Evolutionary conservation across 2,329 filamentous ascomycete genomes (phyloP), one percentile per base, ranked within the genome.

Genomic region (Pseudogymnoascus sp.): DNA sequence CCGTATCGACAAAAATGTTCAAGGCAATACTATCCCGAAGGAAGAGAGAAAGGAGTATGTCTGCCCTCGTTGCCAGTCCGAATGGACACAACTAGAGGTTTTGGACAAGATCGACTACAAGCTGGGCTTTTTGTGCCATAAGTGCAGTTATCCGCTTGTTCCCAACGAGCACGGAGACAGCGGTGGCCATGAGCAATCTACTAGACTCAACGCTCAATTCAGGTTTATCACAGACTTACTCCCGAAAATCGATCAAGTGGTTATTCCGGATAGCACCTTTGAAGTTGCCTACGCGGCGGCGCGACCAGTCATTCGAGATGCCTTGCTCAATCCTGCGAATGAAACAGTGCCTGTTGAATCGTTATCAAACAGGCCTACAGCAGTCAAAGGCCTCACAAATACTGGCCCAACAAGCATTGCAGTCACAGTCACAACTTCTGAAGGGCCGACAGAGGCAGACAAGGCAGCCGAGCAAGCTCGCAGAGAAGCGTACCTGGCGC

Each of bases 21-120:
- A 97, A 75, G 86, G 87, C 14, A 87, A 90, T 62, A 89, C 90
- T 14, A 86, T 90, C 15, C 87, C 90, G 0, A 88, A 87, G 8
- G 83, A 84, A 61, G 93, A 97, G 74, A 89, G 91, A 73, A 97
- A 97, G 73, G 94, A 97, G 71, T 95, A 92, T 69, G 87, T 88
- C 63, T 99, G 94, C 75, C 78, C 82, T 33, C 82, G 85, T 61
- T 99, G 94, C 77, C 85, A 87, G 66, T 82, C 89, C 1, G 89
- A 96, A 72, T 99, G 90, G 83, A 96, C 92, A 2, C 84, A 88
- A 65, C 85, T 97, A 74, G 92, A 97, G 67, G 92, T 95, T 1
- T 77, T 97, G 59, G 91, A 96, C 74, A 86, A 83, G 62, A 80
- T 86, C 39, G 85, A 88, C 58, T 79, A 80, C 1, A 74, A 76